phyloP scores from a whole-genome alignment of 768 basidiomycete genomes.

The Pisolithus tinctorius region DNA sequence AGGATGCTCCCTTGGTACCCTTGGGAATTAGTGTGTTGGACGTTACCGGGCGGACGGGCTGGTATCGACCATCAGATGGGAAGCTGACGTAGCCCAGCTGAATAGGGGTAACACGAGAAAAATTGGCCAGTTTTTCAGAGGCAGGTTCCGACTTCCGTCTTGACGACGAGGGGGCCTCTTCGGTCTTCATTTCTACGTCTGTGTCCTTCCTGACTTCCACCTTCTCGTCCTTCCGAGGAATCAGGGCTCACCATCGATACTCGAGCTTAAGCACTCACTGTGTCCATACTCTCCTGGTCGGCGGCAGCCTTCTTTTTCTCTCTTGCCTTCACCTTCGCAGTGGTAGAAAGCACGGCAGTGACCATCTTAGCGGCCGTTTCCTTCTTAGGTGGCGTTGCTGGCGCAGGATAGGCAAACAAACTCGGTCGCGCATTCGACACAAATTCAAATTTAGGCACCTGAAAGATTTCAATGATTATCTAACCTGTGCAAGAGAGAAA shows the following conservation, averaged over 20 bases:
- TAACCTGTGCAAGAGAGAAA: neutral
- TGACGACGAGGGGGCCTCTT: conserved; percentile 47
- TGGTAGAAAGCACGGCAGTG: conserved; percentile 93
- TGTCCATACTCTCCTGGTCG: conserved; percentile 77
- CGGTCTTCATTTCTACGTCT: conserved; percentile 79
- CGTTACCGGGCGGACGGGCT: conserved; percentile 81
- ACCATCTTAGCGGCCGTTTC: conserved; percentile 89
- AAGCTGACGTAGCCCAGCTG: conserved; percentile 85
- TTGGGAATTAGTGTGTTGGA: conserved; percentile 30
- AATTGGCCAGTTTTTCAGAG: conserved; percentile 74
- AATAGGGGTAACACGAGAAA: conserved; percentile 86
- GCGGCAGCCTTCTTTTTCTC: conserved; percentile 88
- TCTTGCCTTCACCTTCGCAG: conserved; percentile 92
- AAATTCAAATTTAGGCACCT: conserved; percentile 94
- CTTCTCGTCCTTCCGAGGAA: conserved; percentile 44
- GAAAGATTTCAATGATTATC: neutral
- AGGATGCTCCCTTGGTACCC: conserved; percentile 25
- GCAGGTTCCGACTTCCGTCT: conserved; percentile 67
- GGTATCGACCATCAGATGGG: conserved; percentile 71
- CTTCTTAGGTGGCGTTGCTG: conserved; percentile 85
- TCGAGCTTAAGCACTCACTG: conserved; percentile 40
- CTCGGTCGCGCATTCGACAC: conserved; percentile 86
- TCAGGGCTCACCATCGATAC: conserved; percentile 9
- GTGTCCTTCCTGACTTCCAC: conserved; percentile 46
- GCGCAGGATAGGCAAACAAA: conserved; percentile 85